Evolutionary conservation across 1,284 basidiomycete species (phyloP).

Genomic region (Porodaedalea pini): DNA sequence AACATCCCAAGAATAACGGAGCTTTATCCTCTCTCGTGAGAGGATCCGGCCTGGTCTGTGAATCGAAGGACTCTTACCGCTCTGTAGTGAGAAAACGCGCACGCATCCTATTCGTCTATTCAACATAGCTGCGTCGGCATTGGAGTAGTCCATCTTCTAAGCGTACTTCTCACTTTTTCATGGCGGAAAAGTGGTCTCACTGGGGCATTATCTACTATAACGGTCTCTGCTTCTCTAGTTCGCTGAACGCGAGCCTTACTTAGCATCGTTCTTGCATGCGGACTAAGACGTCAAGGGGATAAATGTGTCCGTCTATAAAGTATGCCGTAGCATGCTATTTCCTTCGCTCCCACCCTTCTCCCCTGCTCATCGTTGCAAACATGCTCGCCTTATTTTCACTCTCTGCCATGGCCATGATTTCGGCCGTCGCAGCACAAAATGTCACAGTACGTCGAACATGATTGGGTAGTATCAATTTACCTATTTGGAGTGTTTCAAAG

Average conservation of each 20-base stretch:
- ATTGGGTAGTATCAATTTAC: not conserved
- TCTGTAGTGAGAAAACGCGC: not conserved
- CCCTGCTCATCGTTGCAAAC: not conserved
- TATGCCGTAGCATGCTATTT: not conserved
- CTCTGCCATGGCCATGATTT: conserved; percentile 1
- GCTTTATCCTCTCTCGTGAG: not conserved
- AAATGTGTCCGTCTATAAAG: conserved; percentile 2
- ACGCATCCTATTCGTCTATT: conserved; percentile 2
- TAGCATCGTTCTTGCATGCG: not conserved
- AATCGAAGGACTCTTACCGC: not conserved
- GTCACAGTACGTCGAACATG: conserved; percentile 7
- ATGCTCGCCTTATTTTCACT: conserved; percentile 2
- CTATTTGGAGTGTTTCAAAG: not conserved
- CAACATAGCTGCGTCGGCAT: not conserved
- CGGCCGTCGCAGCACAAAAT: conserved; percentile 17
- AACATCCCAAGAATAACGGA: not conserved
- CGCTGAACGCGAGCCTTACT: not conserved
- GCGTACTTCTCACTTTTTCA: not conserved
- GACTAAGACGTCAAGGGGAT: not conserved
- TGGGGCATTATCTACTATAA: not conserved
- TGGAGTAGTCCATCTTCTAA: not conserved
- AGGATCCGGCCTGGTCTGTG: not conserved
- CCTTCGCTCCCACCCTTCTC: not conserved
- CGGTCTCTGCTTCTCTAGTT: not conserved
- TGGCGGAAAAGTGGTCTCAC: not conserved